Evolutionary conservation across 768 basidiomycete species (phyloP).

Genomic region (Hemileccinum rubropunctum): DNA sequence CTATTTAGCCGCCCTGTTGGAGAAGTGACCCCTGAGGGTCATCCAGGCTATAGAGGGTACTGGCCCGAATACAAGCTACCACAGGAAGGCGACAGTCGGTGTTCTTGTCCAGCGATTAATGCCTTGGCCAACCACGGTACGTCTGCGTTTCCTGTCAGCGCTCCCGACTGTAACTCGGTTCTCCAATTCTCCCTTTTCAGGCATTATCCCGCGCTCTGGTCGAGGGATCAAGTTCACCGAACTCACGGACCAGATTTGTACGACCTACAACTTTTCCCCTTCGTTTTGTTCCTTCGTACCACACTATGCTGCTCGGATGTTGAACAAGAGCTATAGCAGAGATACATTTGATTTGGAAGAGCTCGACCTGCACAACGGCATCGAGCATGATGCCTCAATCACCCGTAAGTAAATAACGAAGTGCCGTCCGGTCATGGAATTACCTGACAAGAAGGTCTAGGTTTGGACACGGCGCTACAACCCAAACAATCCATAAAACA

Average conservation of each 20-base stretch:
- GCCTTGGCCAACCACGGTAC: slow-evolving; percentile 82
- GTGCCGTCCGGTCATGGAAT: too few species aligned
- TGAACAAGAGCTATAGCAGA: slow-evolving; percentile 51
- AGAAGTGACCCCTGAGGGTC: slow-evolving; percentile 51
- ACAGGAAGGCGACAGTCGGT: slow-evolving; percentile 62
- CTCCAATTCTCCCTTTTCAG: too few species aligned
- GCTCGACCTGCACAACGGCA: slow-evolving; percentile 67
- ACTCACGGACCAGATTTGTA: slow-evolving; percentile 39
- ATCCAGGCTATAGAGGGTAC: slow-evolving; percentile 56
- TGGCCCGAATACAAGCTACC: slow-evolving; percentile 71
- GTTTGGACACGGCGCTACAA: slow-evolving; percentile 47
- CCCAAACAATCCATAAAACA: slow-evolving; percentile 55
- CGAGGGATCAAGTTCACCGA: slow-evolving; percentile 61
- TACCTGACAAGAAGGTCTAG: slow-evolving; percentile 38
- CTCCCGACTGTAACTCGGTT: background rate
- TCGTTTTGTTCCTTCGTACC: slow-evolving; percentile 69
- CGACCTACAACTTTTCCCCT: slow-evolving; percentile 68
- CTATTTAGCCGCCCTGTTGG: slow-evolving; percentile 37
- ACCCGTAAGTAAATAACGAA: slow-evolving; percentile 32
- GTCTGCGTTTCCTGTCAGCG: background rate
- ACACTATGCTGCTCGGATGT: slow-evolving; percentile 53
- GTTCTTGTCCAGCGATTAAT: slow-evolving; percentile 74
- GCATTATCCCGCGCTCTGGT: slow-evolving; percentile 58
- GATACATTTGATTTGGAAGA: slow-evolving; percentile 67
- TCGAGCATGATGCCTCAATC: slow-evolving; percentile 35